Evolutionary conservation across 2,329 filamentous ascomycete genomes (phyloP).

Genomic region (Aspergillus sp.): DNA sequence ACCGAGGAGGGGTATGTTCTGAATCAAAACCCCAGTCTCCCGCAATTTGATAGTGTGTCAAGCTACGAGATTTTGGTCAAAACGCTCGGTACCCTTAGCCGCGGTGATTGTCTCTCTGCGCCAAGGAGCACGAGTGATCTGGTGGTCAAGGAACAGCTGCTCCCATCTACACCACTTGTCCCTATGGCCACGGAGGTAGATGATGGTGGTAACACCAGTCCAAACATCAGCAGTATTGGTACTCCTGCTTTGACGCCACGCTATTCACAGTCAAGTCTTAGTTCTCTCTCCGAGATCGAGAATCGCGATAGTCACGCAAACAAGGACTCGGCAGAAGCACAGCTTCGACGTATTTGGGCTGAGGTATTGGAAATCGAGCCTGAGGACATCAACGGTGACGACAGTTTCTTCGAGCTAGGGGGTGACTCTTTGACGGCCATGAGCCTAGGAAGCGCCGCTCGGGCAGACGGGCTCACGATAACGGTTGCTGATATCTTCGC

Average conservation of each 20-base stretch:
- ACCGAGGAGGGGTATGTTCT: constrained; percentile 6
- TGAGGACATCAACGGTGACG: constrained; percentile 42
- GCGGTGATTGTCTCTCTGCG: constrained; percentile 50
- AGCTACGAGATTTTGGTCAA: constrained; percentile 49
- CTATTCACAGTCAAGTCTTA: background rate
- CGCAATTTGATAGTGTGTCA: constrained; percentile 47
- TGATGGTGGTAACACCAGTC: background rate
- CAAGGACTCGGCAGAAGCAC: constrained; percentile 21
- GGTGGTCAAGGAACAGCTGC: background rate
- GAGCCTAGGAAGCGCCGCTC: constrained; percentile 44
- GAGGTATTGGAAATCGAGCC: constrained; percentile 38
- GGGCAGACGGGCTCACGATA: constrained; percentile 32
- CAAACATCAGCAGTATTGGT: background rate
- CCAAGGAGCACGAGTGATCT: constrained; percentile 31
- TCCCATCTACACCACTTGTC: no score
- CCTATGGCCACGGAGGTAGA: background rate
- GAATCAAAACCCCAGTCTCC: constrained; percentile 23
- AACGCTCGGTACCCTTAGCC: constrained; percentile 36
- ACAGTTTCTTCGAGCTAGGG: constrained; percentile 49
- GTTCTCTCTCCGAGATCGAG: background rate
- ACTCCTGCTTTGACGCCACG: background rate
- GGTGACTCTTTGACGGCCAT: constrained; percentile 52
- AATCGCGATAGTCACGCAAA: background rate
- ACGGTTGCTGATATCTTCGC: constrained; percentile 47
- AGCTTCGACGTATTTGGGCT: constrained; percentile 39